A percentile compares a stretch with the other conserved stretches of the same genome.
These are phyloP conservation scores for Mycena leptocephala DNA, from an alignment of 768 basidiomycete genomes.

Conservation along the genomic window DNA sequence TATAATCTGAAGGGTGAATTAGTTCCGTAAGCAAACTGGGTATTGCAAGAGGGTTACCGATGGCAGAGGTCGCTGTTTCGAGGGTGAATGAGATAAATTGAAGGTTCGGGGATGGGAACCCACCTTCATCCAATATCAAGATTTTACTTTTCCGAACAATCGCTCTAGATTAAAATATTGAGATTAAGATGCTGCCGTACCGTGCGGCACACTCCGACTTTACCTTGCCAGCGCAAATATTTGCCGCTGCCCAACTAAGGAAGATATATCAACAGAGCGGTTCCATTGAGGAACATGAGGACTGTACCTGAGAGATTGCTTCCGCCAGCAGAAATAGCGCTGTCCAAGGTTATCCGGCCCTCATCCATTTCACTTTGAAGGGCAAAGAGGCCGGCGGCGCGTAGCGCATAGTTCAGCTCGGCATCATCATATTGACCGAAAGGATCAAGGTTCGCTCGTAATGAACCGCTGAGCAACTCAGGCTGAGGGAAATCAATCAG, in stretches of 20 bases:
- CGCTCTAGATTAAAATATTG: background rate
- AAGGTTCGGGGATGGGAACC: background rate
- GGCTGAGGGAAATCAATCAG: conserved; percentile 41
- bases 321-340: conserved; percentile 19
- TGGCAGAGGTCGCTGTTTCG: conserved; percentile 24
- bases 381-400: conserved; percentile 51
- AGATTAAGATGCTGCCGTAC: background rate
- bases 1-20: conserved; percentile 48
- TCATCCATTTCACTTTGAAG: conserved; percentile 54
- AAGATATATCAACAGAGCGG: no score
- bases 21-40: conserved; percentile 3
- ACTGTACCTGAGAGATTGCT: conserved; percentile 44
- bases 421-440: conserved; percentile 62
- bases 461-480: conserved; percentile 57
- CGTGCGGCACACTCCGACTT: background rate
- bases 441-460: conserved; percentile 65
- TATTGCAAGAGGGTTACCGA: conserved; percentile 32
- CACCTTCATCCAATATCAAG: conserved; percentile 36
- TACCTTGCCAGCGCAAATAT: background rate
- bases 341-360: conserved; percentile 38
- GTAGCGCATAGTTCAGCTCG: conserved; percentile 53
- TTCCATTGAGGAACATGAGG: no score
- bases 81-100: background rate
- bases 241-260: background rate
- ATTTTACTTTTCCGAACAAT: conserved; percentile 38